Evolutionary conservation across 2,329 filamentous ascomycete genomes (phyloP), one percentile per base, ranked within the genome.

Genomic region (Colletotrichum eleusines): DNA sequence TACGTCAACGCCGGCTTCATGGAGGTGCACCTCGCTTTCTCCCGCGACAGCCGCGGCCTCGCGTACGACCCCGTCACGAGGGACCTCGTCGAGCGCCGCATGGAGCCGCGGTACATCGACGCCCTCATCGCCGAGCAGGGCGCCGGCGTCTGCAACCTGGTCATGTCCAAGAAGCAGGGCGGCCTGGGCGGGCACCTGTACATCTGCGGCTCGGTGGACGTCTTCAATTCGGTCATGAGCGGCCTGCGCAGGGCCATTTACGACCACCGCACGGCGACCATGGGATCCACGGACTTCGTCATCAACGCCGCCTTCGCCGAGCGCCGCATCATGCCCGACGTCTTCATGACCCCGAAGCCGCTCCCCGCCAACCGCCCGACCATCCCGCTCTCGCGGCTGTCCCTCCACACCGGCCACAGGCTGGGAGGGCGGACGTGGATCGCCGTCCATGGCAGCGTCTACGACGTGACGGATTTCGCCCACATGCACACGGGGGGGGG

Each of bases 211-310:
- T 77, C 72, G 66, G 50, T 78, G 74, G 33, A 76, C 74, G n/a
- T 82, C 18, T 88, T 81, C 73, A 86, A 89, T 74, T 86, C 86
- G 0, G 85, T 88, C 57, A 87, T 88, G 83, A 84, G 79, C 7
- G 86, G 86, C 3, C 86, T 88, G 57, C 82, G 85, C n/a, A 85
- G 85, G 75, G 86, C 86, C 3, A 83, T 89, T 26, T 88, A 87
- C 72, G 85, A 84, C 28, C 82, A 87, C 73, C 81, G 84, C 50
- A 84, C 84, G 3, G 82, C 85, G 2, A 87, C 84, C 0, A 85
- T 86, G 79, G 84, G 86, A 42, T 83, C 83, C 0, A 83, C 84
- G 0, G 86, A 88, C 63, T 76, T 82, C 40, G 83, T 88, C 60
- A 76, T 88, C 61, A 83, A 85, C 73, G 84, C 83, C 31, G 86